Conservation (phyloP, 2,329 filamentous ascomycete genomes). For the Fusarium ambrosium region DNA sequence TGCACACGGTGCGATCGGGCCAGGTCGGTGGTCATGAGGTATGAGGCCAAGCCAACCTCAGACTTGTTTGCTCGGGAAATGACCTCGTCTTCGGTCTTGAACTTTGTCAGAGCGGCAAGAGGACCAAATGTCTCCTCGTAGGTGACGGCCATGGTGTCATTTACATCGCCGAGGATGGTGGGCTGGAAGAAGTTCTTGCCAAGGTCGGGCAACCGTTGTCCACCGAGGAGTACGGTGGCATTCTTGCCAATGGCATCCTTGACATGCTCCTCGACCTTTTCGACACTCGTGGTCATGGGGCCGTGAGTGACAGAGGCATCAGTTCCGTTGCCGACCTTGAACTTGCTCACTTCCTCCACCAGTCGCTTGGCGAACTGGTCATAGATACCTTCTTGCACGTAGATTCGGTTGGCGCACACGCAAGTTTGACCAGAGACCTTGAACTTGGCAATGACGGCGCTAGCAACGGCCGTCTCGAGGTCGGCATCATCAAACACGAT, state of each 20-base stretch:
- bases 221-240: slow-evolving; percentile 72
- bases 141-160: slow-evolving; percentile 67
- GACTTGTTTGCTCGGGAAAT: slow-evolving; percentile 72
- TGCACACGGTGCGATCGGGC: slow-evolving; percentile 75
- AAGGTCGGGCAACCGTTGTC: slow-evolving; percentile 72
- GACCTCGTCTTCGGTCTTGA: slow-evolving; percentile 75
- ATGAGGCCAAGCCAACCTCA: slow-evolving; percentile 74
- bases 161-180: slow-evolving; percentile 73
- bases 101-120: slow-evolving; percentile 72
- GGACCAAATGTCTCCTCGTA: slow-evolving; percentile 77
- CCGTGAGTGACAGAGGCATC: slow-evolving; percentile 78
- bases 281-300: slow-evolving; percentile 70
- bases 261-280: slow-evolving; percentile 75
- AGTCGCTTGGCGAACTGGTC: slow-evolving; percentile 75
- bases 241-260: slow-evolving; percentile 74
- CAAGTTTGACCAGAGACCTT: slow-evolving; percentile 92
- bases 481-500: slow-evolving; percentile 86
- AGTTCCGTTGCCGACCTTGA: slow-evolving; percentile 74
- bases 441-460: slow-evolving; percentile 83
- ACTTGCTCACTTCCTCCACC: slow-evolving; percentile 74
- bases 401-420: slow-evolving; percentile 84
- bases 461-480: slow-evolving; percentile 74
- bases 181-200: slow-evolving; percentile 79
- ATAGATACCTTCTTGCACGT: slow-evolving; percentile 79
- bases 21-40: slow-evolving; percentile 77